phyloP scores from a whole-genome alignment of 805 yeast genomes.

The Candida yuanshanica region DNA sequence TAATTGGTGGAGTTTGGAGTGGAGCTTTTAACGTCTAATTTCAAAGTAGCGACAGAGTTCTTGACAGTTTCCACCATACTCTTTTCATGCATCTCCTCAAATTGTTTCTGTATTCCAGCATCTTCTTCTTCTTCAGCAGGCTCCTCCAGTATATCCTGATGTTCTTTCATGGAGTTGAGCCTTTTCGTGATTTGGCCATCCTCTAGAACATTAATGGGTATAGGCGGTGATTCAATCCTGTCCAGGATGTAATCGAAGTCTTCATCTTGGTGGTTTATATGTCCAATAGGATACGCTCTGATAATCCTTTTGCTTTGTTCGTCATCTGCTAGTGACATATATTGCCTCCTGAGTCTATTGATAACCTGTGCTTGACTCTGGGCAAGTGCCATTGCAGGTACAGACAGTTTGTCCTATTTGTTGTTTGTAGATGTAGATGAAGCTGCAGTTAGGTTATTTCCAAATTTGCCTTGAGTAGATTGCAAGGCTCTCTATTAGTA shows the following conservation, averaged over 20 bases:
- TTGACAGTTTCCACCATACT: constrained; percentile 10
- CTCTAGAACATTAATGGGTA: constrained; percentile 24
- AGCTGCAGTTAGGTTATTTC: no score
- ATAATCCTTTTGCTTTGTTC: constrained; percentile 22
- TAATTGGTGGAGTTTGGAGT: neutral
- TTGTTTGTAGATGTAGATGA: no score
- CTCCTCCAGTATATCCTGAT: constrained; percentile 4
- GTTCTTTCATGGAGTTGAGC: constrained; percentile 5
- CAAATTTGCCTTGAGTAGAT: no score
- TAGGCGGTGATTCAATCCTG: constrained; percentile 24
- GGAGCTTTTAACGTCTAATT: constrained; percentile 1
- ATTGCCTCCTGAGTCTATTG: constrained; percentile 20
- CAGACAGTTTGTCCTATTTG: no score
- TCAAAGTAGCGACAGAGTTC: constrained; percentile 11
- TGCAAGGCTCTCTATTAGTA: no score
- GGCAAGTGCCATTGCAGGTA: constrained; percentile 14
- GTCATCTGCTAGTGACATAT: constrained; percentile 13
- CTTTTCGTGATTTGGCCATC: constrained; percentile 12
- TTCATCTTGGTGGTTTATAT: neutral
- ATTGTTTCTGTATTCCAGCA: neutral
- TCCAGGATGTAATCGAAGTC: constrained; percentile 7
- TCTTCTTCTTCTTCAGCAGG: constrained; percentile 4
- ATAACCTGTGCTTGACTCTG: constrained; percentile 9
- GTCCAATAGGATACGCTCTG: constrained; percentile 11
- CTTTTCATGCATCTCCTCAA: constrained; percentile 1